These are phyloP conservation scores for Trametes versicolor DNA, from an alignment of 1,284 basidiomycete genomes.

Conservation along the genomic window DNA sequence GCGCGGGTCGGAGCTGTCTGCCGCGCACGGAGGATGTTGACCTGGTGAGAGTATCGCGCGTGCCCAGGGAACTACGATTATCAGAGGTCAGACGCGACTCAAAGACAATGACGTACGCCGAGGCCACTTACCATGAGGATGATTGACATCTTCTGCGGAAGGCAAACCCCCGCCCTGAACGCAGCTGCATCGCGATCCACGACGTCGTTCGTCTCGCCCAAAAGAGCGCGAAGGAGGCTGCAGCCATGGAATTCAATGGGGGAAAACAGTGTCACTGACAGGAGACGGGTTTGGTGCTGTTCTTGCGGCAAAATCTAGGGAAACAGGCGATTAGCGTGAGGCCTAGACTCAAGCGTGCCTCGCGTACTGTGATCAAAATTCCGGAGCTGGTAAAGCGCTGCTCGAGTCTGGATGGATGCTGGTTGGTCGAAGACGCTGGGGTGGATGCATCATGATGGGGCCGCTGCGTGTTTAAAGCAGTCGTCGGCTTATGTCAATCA, in stretches of 20 bases:
- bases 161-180: background rate
- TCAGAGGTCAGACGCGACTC: background rate
- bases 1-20: background rate
- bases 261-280: background rate
- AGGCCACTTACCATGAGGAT: background rate
- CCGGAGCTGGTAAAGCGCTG: background rate
- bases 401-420: too few species aligned
- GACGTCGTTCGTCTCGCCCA: background rate
- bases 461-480: too few species aligned
- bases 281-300: background rate
- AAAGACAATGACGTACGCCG: too few species aligned
- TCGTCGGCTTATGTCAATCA: too few species aligned
- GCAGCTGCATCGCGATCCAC: background rate
- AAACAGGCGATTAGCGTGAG: background rate
- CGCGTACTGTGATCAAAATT: background rate
- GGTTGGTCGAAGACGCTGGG: too few species aligned
- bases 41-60: constrained; percentile 4
- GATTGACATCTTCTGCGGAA: constrained; percentile 12
- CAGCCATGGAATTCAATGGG: background rate
- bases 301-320: background rate
- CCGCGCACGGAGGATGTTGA: background rate
- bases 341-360: background rate
- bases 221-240: background rate
- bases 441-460: too few species aligned
- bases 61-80: background rate